phyloP scores from a whole-genome alignment of 352 stramenopile species.

The Globisporangium irregulare region DNA sequence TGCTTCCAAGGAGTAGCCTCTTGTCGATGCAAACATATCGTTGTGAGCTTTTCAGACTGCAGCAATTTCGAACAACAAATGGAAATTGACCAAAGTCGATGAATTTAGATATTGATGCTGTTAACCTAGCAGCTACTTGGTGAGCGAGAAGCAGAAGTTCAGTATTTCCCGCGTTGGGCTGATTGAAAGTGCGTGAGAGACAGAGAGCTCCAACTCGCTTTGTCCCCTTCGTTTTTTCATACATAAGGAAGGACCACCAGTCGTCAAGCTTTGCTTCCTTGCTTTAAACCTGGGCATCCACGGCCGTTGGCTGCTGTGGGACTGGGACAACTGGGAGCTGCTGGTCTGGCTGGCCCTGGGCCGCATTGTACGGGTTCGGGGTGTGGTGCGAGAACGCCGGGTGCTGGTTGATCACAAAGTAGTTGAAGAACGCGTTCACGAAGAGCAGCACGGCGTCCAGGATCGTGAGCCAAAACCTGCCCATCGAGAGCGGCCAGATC shows the following conservation, averaged over 20 bases:
- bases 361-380: slow-evolving; percentile 7
- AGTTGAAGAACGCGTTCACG: slow-evolving; percentile 90
- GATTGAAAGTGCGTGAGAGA: background rate
- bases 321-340: slow-evolving; percentile 6
- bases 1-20: too few species aligned
- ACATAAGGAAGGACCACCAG: background rate
- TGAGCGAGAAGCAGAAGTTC: background rate
- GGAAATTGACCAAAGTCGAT: background rate
- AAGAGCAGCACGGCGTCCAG: slow-evolving; percentile 85
- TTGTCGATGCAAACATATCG: too few species aligned
- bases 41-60: too few species aligned
- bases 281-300: slow-evolving; percentile 11
- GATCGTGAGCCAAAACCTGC: slow-evolving; percentile 89
- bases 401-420: slow-evolving; percentile 87
- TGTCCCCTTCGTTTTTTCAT: background rate
- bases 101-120: background rate
- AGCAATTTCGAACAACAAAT: too few species aligned
- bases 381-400: slow-evolving; percentile 50
- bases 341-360: background rate
- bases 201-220: background rate
- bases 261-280: background rate
- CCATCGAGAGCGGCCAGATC: slow-evolving; percentile 89
- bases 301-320: background rate
- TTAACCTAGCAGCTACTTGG: background rate
- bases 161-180: background rate